Evolutionary conservation across 306 rosid genomes (phyloP).

Genomic region (Inga leiocalycina): DNA sequence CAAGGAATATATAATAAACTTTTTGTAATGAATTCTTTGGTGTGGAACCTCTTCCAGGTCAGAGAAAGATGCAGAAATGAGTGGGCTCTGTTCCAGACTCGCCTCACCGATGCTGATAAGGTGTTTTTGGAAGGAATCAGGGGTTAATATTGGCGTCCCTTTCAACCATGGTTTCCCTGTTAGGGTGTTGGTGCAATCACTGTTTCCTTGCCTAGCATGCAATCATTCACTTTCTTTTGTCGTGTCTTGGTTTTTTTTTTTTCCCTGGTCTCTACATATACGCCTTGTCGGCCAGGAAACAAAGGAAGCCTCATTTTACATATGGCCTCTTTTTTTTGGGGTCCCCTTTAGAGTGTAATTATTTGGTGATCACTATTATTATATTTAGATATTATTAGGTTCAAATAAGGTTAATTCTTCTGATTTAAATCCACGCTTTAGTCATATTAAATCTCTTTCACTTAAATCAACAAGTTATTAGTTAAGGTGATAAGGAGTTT

Average conservation of each 20-base stretch:
- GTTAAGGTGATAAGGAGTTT: too few species aligned
- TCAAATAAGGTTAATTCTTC: background rate
- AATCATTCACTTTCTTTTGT: background rate
- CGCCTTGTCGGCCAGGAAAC: background rate
- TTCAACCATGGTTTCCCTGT: constrained; percentile 40
- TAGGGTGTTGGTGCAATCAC: constrained; percentile 31
- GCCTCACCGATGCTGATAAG: constrained; percentile 73
- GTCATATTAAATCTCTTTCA: too few species aligned
- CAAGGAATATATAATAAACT: background rate
- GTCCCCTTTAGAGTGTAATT: background rate
- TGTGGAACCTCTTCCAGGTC: constrained; percentile 60
- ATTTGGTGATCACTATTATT: background rate
- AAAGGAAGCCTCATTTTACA: background rate
- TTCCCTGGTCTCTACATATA: background rate
- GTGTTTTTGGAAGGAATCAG: constrained; percentile 45
- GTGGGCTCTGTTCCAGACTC: constrained; percentile 89
- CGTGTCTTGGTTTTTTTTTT: accelerated
- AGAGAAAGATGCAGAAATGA: constrained; percentile 84
- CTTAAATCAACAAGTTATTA: too few species aligned
- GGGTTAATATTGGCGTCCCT: constrained; percentile 40
- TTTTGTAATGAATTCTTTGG: constrained; percentile 7
- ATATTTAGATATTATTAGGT: background rate
- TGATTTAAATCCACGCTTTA: too few species aligned
- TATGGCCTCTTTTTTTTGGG: background rate
- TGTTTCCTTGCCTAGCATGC: constrained; percentile 22